Base-by-base conservation (phyloP, 2,329 filamentous ascomycete species). In the Alternaria gaisen region DNA sequence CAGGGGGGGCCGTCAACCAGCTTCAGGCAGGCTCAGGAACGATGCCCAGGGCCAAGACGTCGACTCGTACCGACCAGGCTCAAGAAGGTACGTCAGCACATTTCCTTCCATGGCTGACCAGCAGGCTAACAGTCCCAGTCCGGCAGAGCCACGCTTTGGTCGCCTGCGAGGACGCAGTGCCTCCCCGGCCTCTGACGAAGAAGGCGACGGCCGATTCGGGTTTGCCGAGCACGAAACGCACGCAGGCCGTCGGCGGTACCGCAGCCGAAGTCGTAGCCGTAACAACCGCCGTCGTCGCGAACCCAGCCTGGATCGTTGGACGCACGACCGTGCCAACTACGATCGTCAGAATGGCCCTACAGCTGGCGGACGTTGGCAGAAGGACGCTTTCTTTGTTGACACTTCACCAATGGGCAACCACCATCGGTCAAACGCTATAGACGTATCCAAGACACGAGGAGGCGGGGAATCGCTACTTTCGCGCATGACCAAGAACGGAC, bases 101-200 rank as follows among this genome's bases (percentile, higher is more conserved):
- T 12, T 22, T 20, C 8, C 14, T 28, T 30, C 28, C 3, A 10
- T 16, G 11, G 18, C 20, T 24, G 36, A 16, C 32, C 7, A 24
- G 14, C 40, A 59, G 48, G 51, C 63, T 61, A 56, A 71, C 46
- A 47, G 9, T 22, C 14, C 6, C 38, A 74, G 72, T 46, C 65
- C 65, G 4, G 63, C 66, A n/a, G 74, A 77, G 58, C 67, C 74
- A 34, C 71, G 72, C n/a, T 74, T 77, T 34, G 84, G 84, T 36
- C 81, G 84, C 48, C 80, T 87, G 47, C 83, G 87, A 46, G 81
- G 86, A 68, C 84, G 87, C 64, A 89, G 86, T 72, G 87, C 87
- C 18, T 89, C 87, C 7, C 87, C 87, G 28, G 69, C 67, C 26
- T 77, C 80, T 18, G 73, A 78, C 50, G 76, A 81, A 47, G 81